These are phyloP conservation scores for Chimonanthus praecox DNA, from an alignment of 164 flowering plant genomes.

Conservation along the genomic window DNA sequence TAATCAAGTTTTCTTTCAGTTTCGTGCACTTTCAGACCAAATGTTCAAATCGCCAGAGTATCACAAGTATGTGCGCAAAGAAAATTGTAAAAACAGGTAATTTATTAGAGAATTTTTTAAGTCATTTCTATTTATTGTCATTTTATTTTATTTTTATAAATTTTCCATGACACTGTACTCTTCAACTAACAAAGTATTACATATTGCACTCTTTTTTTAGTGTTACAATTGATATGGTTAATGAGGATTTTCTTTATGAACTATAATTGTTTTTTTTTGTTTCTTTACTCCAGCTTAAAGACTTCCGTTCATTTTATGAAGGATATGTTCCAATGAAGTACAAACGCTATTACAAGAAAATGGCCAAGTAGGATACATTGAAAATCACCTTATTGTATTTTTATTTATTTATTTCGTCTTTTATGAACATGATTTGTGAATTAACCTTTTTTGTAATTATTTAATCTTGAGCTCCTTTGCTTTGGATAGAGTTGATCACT, in stretches of 20 bases:
- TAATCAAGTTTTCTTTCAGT: conserved; percentile 25
- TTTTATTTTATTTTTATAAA: too few relatives aligned
- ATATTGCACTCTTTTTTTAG: too few relatives aligned
- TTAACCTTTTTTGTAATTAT: conserved; percentile 2
- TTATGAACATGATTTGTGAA: background rate
- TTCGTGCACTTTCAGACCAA: conserved; percentile 92
- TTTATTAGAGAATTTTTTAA: too few relatives aligned
- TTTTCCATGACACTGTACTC: too few relatives aligned
- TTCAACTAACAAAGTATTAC: too few relatives aligned
- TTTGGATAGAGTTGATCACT: conserved; percentile 9
- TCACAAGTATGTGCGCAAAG: conserved; percentile 87
- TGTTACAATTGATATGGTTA: too few relatives aligned
- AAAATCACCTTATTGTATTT: background rate
- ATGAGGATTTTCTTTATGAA: too few relatives aligned
- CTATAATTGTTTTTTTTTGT: background rate
- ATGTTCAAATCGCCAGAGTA: conserved; percentile 74
- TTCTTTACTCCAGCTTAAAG: conserved; percentile 62
- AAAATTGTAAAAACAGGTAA: conserved; percentile 61
- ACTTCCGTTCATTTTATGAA: conserved; percentile 28
- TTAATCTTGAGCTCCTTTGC: conserved; percentile 26
- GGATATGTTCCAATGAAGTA: conserved; percentile 85
- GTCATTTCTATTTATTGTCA: too few relatives aligned
- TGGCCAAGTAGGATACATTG: conserved; percentile 25
- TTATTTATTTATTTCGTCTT: background rate
- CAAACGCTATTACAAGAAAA: conserved; percentile 31